Percentiles rank a stretch among this genome's conserved stretches.
Conservation (phyloP, 352 stramenopile species). For the Phytophthora fragariae region DNA sequence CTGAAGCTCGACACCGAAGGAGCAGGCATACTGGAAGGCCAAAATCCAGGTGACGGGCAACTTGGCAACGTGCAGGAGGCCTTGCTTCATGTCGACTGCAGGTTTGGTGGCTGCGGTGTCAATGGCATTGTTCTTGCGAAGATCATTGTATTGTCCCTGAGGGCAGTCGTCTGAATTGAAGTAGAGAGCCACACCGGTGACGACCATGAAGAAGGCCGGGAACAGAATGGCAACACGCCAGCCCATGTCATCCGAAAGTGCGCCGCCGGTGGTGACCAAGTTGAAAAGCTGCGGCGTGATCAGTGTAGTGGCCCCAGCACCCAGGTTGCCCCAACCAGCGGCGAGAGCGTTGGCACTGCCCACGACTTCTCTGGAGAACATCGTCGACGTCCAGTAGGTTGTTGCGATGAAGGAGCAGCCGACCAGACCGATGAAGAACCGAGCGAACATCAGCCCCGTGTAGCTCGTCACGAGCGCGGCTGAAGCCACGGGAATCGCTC, state of each 20-base stretch:
- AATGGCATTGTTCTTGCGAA: slow-evolving; percentile 43
- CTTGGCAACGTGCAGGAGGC: slow-evolving; percentile 49
- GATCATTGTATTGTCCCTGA: slow-evolving; percentile 92
- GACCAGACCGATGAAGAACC: slow-evolving; percentile 96
- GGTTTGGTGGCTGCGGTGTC: slow-evolving; percentile 26
- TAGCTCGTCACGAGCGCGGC: slow-evolving; percentile 87
- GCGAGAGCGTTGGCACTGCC: slow-evolving; percentile 93
- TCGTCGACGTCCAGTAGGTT: slow-evolving; percentile 93
- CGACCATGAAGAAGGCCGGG: slow-evolving; percentile 87
- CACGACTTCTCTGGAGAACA: slow-evolving; percentile 94
- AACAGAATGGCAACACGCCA: slow-evolving; percentile 93
- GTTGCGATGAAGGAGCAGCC: slow-evolving; percentile 94
- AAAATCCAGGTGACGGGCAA: slow-evolving; percentile 88
- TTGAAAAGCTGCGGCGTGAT: slow-evolving; percentile 91
- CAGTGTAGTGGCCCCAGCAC: slow-evolving; percentile 89
- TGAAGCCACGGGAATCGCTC: slow-evolving; percentile 86
- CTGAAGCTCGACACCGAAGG: slow-evolving; percentile 95
- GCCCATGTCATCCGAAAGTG: slow-evolving; percentile 72
- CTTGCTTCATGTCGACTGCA: slow-evolving; percentile 38
- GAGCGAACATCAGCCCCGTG: slow-evolving; percentile 75
- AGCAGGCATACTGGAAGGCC: slow-evolving; percentile 93
- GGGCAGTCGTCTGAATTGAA: slow-evolving; percentile 92
- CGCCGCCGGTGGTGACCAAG: slow-evolving; percentile 69
- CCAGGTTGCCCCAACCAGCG: slow-evolving; percentile 95
- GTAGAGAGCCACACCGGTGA: slow-evolving; percentile 69